Evolutionary conservation across 1,139 yeast species (phyloP), one percentile per base, ranked within the genome.

Genomic region (Debaryomyces robertsiae): DNA sequence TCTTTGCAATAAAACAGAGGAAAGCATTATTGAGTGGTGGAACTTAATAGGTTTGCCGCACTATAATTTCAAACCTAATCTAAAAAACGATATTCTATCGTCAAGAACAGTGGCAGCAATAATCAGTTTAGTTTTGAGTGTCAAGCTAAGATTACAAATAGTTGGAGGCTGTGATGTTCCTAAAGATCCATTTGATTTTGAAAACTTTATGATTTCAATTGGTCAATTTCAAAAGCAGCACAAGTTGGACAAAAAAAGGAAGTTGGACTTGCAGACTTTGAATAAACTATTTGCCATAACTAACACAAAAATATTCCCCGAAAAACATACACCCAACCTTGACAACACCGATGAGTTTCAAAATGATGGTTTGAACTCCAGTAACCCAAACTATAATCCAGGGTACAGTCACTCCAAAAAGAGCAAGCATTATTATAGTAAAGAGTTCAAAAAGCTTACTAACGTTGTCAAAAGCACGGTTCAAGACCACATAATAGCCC

Each of bases 21-120:
- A 67, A 28, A 95, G 95, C 0, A 75, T 89, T 15, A 55, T 63
- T 3, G 72, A 74, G 41, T 93, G 98, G 98, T 91, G 98, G 97
- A 74, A 73, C 33, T 61, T 79, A 34, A 78, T 85, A 48, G 96
- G 96, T 0, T 67, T 77, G 24, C 75, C 78, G 9, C 84, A 82
- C 52, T 82, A 73, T 60, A 77, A 58, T 63, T 69, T 57, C 38
- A 74, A 61, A 57, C 83, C 65, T 53, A 63, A 63, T 42, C 50
- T 58, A 9, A 70, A 65, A 44, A 77, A 77, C 48, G 82, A 86
- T 2, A 61, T 75, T 0, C 58, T 85, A 42, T 82, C 87, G 0
- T 76, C 91, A 0, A 70, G 79, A n/a, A 75, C 89, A 0, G 87
- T 84, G 0, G 75, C 86, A 0, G 78, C 76, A 1, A 54, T 69